Evolutionary conservation across 495 filamentous ascomycete species (phyloP), one percentile per base, ranked within the genome.

Genomic region (Aspergillus saccharolyticus): DNA sequence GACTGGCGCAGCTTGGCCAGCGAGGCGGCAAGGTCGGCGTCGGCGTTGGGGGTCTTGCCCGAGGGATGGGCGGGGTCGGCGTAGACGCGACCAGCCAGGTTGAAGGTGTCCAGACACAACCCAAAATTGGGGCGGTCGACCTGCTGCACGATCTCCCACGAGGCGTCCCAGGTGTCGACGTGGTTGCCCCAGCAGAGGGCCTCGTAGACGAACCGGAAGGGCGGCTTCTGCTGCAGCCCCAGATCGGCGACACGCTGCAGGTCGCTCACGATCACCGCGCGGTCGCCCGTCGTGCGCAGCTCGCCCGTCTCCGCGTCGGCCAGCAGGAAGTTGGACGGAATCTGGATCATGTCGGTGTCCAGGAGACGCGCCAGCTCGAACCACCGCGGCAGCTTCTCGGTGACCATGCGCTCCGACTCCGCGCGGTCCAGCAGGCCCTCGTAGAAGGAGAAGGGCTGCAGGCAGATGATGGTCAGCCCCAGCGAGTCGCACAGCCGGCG

Each of bases 381-480:
- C 89, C 89, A 93, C 17, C 84, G 70, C 9, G 76, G 72, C 9
- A 91, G 78, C 65, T 90, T 84, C 24, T 83, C 74, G 9, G 57
- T 63, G 19, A 91, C 70, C 10, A 83, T 74, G 24, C 70, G 59
- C n/a, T 69, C 69, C 60, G 88, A 85, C 52, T 83, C 77, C 7
- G 70, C 58, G 12, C 85, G 80, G 74, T 91, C 85, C 12, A 85
- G 45, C 0, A 91, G 78, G 3, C 89, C 89, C 62, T 91, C 88
- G 73, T 89, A 91, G 72, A 90, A 84, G 72, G 81, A 80, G 70
- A 92, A 91, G 12, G 89, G 89, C 67, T 93, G 88, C 2, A 93
- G 77, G 55, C 86, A 85, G 61, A 92, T 73, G 58, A 91, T 84
- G 42, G 69, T 69, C 53, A 93, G 75, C 18, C 69, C 66, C 44